Base-by-base conservation (phyloP, 352 stramenopile species). In the Saprolegnia parasitica region DNA sequence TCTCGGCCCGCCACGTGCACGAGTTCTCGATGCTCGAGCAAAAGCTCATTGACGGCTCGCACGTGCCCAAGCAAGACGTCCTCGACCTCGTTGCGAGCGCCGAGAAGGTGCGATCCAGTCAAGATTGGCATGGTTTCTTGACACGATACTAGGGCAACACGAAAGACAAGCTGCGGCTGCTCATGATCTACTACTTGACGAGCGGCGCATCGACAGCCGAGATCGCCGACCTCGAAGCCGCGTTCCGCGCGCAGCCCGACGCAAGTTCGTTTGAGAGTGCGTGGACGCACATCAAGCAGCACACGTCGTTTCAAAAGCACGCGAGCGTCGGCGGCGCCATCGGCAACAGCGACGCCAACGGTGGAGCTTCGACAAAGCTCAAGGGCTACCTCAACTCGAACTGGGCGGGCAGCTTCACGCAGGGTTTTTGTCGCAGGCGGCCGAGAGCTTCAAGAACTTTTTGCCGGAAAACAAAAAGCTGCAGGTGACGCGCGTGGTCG, bases 111-210 rank as follows among this genome's bases (percentile, higher is more conserved):
- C 18, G 16, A 4, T 23, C 5, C 11, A 1, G 4, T 15, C 15
- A 5, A 13, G 6, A n/a, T n/a, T n/a, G n/a, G n/a, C n/a, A n/a
- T n/a, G n/a, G n/a, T n/a, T n/a, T n/a, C n/a, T 67, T 45, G 21
- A 66, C 24, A 18, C 46, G 24, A 45, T 24, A 9, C 10, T 15
- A 73, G 50, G 87, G 87, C 32, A 87, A 80, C 1, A 68, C 90
- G 29, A 79, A 80, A 0, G 87, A 95, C 68, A 95, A 95, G 71
- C 82, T 91, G 76, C 85, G 87, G 18, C 66, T 95, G n/a, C 72
- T 92, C 45, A 93, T 95, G 81, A 92, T 95, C 61, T 95, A 93
- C 71, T 93, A 90, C 72, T 71, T 95, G 35, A 88, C 84, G 23
- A 95, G 77, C 63, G 85, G 84, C 21, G 84, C 81, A 15, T 87